phyloP scores from a whole-genome alignment of 495 filamentous ascomycete species.

The Penicillium daleae region DNA sequence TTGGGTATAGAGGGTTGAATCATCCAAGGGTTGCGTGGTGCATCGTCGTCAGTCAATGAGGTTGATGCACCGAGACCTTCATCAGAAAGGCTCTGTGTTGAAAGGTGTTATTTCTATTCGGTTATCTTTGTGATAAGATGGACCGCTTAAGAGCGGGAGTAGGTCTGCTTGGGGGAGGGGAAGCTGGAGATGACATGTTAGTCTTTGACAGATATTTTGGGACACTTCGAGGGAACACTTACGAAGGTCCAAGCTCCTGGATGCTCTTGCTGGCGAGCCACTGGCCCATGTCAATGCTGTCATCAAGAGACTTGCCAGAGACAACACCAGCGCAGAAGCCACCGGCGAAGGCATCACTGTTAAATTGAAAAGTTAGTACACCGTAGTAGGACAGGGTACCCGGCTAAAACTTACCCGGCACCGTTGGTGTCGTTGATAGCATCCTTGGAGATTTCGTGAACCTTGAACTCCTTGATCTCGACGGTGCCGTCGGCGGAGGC shows the following conservation, averaged over 20 bases:
- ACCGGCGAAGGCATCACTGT: slow-evolving; percentile 91
- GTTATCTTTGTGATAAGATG: slow-evolving; percentile 14
- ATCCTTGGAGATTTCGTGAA: slow-evolving; percentile 71
- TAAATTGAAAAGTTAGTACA: slow-evolving; percentile 19
- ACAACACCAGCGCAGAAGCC: slow-evolving; percentile 90
- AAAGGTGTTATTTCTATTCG: slow-evolving; percentile 27
- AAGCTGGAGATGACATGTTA: slow-evolving; percentile 54
- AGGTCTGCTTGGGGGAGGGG: slow-evolving; percentile 83
- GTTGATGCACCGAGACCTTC: slow-evolving; percentile 24
- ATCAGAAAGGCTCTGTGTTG: slow-evolving; percentile 20
- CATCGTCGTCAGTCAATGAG: slow-evolving; percentile 21
- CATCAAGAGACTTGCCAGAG: slow-evolving; percentile 74
- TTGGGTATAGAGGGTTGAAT: slow-evolving; percentile 58
- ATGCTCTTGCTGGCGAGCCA: slow-evolving; percentile 94
- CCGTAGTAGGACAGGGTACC: neutral
- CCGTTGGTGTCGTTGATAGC: slow-evolving; percentile 95
- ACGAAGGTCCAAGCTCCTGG: slow-evolving; percentile 94
- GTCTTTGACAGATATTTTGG: neutral
- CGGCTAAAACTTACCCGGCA: slow-evolving; percentile 64
- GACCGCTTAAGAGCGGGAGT: slow-evolving; percentile 49
- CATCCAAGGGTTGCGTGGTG: slow-evolving; percentile 38
- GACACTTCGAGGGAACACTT: slow-evolving; percentile 40
- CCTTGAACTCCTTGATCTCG: slow-evolving; percentile 73
- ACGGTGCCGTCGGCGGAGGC: slow-evolving; percentile 62
- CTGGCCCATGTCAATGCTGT: slow-evolving; percentile 83